phyloP scores from a whole-genome alignment of 176 grass and related monocot species.

The Oryza punctata region DNA sequence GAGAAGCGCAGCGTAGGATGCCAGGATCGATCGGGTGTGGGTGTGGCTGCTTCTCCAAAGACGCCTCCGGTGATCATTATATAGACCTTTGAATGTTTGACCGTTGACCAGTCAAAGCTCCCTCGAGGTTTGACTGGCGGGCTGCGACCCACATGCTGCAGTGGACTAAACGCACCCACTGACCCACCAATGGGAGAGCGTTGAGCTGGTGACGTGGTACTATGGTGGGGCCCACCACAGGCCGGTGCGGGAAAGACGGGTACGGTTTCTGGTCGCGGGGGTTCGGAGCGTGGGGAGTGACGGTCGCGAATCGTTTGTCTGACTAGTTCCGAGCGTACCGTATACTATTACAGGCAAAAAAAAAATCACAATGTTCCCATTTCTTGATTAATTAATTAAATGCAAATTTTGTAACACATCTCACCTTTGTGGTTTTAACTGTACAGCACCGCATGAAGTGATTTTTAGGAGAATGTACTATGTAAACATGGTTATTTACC shows the following conservation, averaged over 20 bases:
- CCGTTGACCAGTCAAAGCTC: conserved; percentile 64
- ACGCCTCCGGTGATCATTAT: conserved; percentile 33
- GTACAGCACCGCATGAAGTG: too few relatives aligned
- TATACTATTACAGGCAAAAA: conserved; percentile 5
- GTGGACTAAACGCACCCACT: neutral
- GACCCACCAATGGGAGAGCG: conserved; percentile 32
- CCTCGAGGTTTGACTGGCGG: conserved; percentile 58
- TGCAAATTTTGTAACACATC: too few relatives aligned
- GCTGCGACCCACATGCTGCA: neutral
- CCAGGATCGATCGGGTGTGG: neutral
- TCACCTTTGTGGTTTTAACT: too few relatives aligned
- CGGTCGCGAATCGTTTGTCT: conserved; percentile 43
- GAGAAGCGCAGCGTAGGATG: neutral
- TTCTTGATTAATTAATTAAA: neutral
- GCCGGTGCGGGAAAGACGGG: conserved; percentile 7
- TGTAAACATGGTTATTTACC: too few relatives aligned
- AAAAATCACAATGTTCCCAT: conserved; percentile 21
- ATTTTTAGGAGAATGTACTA: too few relatives aligned
- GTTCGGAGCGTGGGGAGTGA: neutral
- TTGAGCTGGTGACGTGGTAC: neutral
- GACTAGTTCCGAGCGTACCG: conserved; percentile 51
- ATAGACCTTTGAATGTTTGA: conserved; percentile 76
- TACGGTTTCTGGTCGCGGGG: neutral
- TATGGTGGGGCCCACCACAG: neutral
- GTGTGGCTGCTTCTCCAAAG: conserved; percentile 13